Base-by-base conservation (phyloP, 306 rosid genomes). In the Vigna trinervia region DNA sequence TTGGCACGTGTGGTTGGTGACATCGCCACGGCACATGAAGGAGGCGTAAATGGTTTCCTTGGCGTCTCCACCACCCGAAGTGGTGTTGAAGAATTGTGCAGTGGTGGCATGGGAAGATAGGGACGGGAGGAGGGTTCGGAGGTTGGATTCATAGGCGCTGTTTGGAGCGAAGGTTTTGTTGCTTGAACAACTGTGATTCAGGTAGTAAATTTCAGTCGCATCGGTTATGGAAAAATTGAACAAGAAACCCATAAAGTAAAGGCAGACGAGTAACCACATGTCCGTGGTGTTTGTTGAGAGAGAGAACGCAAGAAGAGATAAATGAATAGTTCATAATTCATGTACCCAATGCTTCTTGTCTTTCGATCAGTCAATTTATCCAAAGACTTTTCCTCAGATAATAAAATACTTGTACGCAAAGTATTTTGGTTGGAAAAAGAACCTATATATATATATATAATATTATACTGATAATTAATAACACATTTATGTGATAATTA, bases 151-250 rank as follows among this genome's bases (percentile, higher is more conserved):
- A 26, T 75, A 75, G 15, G 51, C 0, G 23, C 23, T 74, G 28
- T 17, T 46, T 22, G 70, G 59, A 28, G 48, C 12, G 70, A 60
- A 60, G 78, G 59, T 76, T 34, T 64, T 52, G 64, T 76, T 64
- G 64, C 30, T 52, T 51, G 80, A 51, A 50, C 80, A 76, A 0
- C 26, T 34, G 22, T 79, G 74, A 19, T 53, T 23, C 6, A 80
- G 26, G 36, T 72, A 72, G 41, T 6, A 1, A 38, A 10, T 11
- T 30, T 30, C 45, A 4, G 15, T 19, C 9, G 48, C 51, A 34
- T 32, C 19, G 12, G 7, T 20, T 53, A 67, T 14, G 74, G 34
- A 30, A 28, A 63, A 79, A 26, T 38, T 17, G 26, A 53, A 19
- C 28, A 53, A 53, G 59, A 53, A 53, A 23, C 59, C 12, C 4